A percentile compares a stretch with the other conserved stretches of the same genome.
Conservation (phyloP, 257 asterid genomes). For the Salvia hispanica region DNA sequence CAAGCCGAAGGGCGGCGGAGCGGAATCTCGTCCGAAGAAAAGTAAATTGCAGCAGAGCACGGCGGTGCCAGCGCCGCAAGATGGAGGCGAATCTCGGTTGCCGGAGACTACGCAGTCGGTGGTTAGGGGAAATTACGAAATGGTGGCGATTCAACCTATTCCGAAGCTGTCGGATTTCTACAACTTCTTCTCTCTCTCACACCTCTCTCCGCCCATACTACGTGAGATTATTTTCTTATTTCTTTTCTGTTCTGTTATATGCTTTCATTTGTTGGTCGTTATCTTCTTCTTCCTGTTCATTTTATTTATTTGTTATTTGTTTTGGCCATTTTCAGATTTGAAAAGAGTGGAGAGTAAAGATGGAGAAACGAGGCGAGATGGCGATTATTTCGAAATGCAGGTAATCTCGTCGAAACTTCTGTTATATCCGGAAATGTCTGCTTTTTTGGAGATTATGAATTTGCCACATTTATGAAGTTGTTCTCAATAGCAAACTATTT, state of each 20-base stretch:
- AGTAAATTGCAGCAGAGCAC: slow-evolving; percentile 47
- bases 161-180: slow-evolving; percentile 98
- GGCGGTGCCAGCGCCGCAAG: slow-evolving; percentile 43
- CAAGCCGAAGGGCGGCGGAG: slow-evolving; percentile 55
- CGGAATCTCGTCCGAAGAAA: slow-evolving; percentile 58
- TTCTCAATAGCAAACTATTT: background rate
- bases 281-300: too few species aligned
- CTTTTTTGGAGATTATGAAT: slow-evolving; percentile 2
- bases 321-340: slow-evolving; percentile 51
- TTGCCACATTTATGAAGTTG: background rate
- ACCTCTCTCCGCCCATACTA: slow-evolving; percentile 82
- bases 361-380: slow-evolving; percentile 60
- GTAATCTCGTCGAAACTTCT: slow-evolving; percentile 39
- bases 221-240: slow-evolving; percentile 47
- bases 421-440: background rate
- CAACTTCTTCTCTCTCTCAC: slow-evolving; percentile 87
- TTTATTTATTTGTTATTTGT: background rate
- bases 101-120: slow-evolving; percentile 56
- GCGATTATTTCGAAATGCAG: slow-evolving; percentile 89
- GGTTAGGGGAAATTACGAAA: slow-evolving; percentile 66
- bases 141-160: slow-evolving; percentile 95
- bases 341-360: slow-evolving; percentile 56
- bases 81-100: slow-evolving; percentile 50
- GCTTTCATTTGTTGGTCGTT: background rate
- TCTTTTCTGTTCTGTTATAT: background rate